A percentile compares a stretch with the other conserved stretches of the same genome.
Conservation (phyloP, 1,284 basidiomycete species). For the Nidula niveotomentosa region DNA sequence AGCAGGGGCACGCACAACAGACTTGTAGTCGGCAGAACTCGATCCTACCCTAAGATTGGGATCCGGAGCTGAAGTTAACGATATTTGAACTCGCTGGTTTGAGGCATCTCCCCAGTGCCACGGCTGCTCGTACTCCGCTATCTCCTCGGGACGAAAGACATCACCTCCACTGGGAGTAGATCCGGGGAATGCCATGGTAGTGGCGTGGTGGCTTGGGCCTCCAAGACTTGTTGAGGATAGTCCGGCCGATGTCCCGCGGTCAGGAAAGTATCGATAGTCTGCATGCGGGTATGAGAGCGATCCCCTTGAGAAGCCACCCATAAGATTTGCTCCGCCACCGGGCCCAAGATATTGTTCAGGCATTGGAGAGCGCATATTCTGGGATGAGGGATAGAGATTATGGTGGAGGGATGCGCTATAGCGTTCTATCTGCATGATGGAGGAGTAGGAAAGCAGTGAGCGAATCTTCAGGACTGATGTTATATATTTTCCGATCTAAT, state of each 20-base stretch:
- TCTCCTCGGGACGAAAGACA: constrained; percentile 35
- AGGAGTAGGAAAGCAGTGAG: constrained; percentile 23
- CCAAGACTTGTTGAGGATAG: constrained; percentile 29
- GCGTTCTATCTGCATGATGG: constrained; percentile 33
- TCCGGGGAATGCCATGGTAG: constrained; percentile 40
- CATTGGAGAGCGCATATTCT: constrained; percentile 17
- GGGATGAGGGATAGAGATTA: constrained; percentile 12
- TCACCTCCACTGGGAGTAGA: constrained; percentile 12
- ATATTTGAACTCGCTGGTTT: constrained; percentile 26
- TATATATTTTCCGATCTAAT: constrained; percentile 42
- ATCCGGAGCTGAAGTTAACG: constrained; percentile 12
- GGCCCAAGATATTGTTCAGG: constrained; percentile 26
- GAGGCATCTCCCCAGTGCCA: constrained; percentile 33
- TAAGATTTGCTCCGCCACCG: constrained; percentile 21
- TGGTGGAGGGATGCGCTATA: constrained; percentile 21
- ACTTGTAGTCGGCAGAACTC: constrained; percentile 17
- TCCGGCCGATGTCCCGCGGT: constrained; percentile 37
- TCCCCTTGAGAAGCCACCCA: constrained; percentile 45
- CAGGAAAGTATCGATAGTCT: constrained; percentile 37
- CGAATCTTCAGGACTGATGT: constrained; percentile 25
- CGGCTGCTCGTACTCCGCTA: constrained; percentile 28
- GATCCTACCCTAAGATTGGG: constrained; percentile 23
- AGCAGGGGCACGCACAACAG: constrained; percentile 27
- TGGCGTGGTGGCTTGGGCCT: constrained; percentile 36
- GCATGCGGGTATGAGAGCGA: constrained; percentile 40